Evolutionary conservation across 371 early-diverging fungal genomes (phyloP).

Genomic region (Lichtheimia corymbifera): DNA sequence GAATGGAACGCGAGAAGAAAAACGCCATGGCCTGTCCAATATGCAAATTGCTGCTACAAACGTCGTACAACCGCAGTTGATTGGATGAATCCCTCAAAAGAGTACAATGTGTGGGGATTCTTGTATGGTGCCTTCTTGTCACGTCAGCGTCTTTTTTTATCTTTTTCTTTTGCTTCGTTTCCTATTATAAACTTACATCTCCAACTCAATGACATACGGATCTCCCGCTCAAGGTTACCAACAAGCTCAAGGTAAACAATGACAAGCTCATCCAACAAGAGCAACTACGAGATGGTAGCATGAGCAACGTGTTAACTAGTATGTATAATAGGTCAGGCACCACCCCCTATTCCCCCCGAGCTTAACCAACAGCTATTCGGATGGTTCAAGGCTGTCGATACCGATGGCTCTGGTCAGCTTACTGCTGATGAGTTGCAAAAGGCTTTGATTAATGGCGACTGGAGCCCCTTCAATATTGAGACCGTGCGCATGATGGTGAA

Average conservation of each 20-base stretch:
- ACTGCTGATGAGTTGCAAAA: slow-evolving; percentile 56
- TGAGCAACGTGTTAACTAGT: not conserved
- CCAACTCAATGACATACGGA: slow-evolving; percentile 5
- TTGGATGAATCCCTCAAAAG: too few species aligned
- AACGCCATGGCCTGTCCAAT: too few species aligned
- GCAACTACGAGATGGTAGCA: not conserved
- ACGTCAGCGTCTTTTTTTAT: too few species aligned
- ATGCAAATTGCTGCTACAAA: too few species aligned
- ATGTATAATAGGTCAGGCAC: slow-evolving; percentile 7
- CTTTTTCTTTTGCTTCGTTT: too few species aligned
- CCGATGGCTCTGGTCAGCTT: slow-evolving; percentile 48
- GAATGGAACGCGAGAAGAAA: too few species aligned
- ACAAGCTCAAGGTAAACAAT: slow-evolving; percentile 2
- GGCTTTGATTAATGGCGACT: slow-evolving; percentile 67
- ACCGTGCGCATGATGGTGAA: slow-evolving; percentile 64
- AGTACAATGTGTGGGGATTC: too few species aligned
- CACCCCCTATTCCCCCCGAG: slow-evolving; percentile 17
- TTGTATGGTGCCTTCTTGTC: too few species aligned
- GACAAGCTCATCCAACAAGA: not conserved
- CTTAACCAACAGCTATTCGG: slow-evolving; percentile 50
- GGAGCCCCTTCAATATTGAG: slow-evolving; percentile 63
- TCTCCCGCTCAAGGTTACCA: slow-evolving; percentile 15
- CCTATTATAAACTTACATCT: too few species aligned
- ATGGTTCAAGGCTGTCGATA: slow-evolving; percentile 81
- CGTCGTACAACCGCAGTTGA: too few species aligned